These are phyloP conservation scores for Lentinus tigrinus DNA, from an alignment of 768 basidiomycete species.

Conservation along the genomic window DNA sequence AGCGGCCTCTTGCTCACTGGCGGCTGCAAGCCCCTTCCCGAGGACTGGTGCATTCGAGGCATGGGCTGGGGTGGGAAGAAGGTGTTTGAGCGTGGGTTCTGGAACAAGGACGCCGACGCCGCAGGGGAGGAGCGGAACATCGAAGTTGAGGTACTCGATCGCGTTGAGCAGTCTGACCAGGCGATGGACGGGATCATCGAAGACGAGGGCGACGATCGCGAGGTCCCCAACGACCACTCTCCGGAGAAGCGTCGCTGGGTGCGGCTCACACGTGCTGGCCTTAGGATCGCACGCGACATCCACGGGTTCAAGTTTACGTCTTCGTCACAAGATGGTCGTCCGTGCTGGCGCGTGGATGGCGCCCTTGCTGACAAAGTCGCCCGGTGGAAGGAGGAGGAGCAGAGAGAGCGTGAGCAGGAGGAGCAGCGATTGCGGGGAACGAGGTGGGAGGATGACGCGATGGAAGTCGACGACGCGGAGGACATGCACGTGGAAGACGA, in stretches of 20 bases:
- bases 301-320: slow-evolving; percentile 67
- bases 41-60: slow-evolving; percentile 95
- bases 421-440: slow-evolving; percentile 61
- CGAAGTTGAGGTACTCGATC: slow-evolving; percentile 81
- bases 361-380: slow-evolving; percentile 65
- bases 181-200: slow-evolving; percentile 79
- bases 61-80: slow-evolving; percentile 94
- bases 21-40: slow-evolving; percentile 69
- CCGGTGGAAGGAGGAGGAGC: slow-evolving; percentile 69
- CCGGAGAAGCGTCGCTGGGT: slow-evolving; percentile 61
- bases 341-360: slow-evolving; percentile 65
- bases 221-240: slow-evolving; percentile 22
- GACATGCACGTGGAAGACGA: slow-evolving; percentile 48
- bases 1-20: slow-evolving; percentile 69
- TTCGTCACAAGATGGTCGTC: slow-evolving; percentile 42
- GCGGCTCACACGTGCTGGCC: slow-evolving; percentile 66
- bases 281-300: slow-evolving; percentile 65
- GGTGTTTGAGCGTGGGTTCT: slow-evolving; percentile 92
- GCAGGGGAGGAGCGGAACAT: slow-evolving; percentile 55
- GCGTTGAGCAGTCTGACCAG: slow-evolving; percentile 50
- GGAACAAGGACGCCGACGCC: slow-evolving; percentile 54
- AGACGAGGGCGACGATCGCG: slow-evolving; percentile 64
- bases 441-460: slow-evolving; percentile 63
- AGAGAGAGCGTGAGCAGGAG: slow-evolving; percentile 64
- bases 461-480: slow-evolving; percentile 69